Percentiles rank a stretch among this genome's conserved stretches.
phyloP scores from a whole-genome alignment of 805 yeast species.

The Starmerella asiatica region DNA sequence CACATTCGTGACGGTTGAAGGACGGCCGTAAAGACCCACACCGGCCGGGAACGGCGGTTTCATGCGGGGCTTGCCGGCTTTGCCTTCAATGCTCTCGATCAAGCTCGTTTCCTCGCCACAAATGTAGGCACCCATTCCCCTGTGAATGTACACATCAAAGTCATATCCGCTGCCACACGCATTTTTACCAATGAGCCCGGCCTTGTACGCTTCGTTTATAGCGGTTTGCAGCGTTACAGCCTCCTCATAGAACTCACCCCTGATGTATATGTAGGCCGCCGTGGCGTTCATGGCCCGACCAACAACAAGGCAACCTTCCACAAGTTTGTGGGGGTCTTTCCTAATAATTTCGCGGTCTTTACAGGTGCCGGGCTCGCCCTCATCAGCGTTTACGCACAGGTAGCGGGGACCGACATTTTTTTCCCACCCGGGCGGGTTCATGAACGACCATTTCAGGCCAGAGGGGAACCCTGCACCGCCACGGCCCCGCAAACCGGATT shows the following conservation, averaged over 20 bases:
- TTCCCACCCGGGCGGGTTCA: conserved; percentile 95
- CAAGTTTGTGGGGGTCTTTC: conserved; percentile 82
- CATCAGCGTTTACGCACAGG: conserved; percentile 83
- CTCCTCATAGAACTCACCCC: conserved; percentile 84
- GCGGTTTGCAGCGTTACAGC: conserved; percentile 62
- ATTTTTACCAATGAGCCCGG: conserved; percentile 66
- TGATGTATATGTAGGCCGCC: conserved; percentile 80
- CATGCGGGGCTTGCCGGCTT: conserved; percentile 85
- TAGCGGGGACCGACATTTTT: conserved; percentile 81
- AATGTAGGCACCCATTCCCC: conserved; percentile 88
- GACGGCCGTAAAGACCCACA: conserved; percentile 81
- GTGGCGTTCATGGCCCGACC: conserved; percentile 90
- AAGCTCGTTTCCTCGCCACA: conserved; percentile 90
- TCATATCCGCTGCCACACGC: conserved; percentile 81
- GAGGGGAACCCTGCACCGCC: conserved; percentile 94
- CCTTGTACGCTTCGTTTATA: conserved; percentile 74
- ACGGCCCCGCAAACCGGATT: conserved; percentile 76
- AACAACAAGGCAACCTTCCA: conserved; percentile 81
- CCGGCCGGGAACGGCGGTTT: conserved; percentile 96
- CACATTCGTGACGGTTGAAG: conserved; percentile 80
- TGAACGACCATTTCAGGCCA: conserved; percentile 82
- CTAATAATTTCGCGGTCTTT: conserved; percentile 84
- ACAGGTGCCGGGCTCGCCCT: conserved; percentile 92
- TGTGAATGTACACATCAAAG: conserved; percentile 71
- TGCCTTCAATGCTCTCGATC: conserved; percentile 80